Evolutionary conservation across 2,329 filamentous ascomycete genomes (phyloP).

Genomic region (Colletotrichum tropicicola): DNA sequence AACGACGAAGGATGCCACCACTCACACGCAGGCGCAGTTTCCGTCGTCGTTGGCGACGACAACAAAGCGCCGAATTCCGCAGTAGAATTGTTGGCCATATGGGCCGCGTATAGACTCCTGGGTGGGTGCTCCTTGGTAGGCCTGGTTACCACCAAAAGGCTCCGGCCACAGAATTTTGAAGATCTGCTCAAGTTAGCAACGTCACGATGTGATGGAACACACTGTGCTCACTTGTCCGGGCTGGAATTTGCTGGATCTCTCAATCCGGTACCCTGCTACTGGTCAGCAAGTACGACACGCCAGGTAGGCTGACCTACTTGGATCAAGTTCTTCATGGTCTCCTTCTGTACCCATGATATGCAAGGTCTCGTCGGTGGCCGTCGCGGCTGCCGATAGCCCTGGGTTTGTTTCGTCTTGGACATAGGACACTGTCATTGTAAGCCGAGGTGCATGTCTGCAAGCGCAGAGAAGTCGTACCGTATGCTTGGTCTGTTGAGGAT

Average conservation of each 20-base stretch:
- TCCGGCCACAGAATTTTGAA: conserved; percentile 67
- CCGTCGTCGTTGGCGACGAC: conserved; percentile 61
- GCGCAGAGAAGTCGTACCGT: conserved; percentile 2
- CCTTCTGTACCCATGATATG: conserved; percentile 19
- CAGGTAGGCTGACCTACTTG: conserved; percentile 40
- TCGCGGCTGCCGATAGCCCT: conserved; percentile 33
- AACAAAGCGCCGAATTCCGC: conserved; percentile 63
- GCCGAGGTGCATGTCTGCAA: not conserved
- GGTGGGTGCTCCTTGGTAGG: conserved; percentile 38
- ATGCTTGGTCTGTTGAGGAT: conserved; percentile 20
- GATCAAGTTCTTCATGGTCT: conserved; percentile 39
- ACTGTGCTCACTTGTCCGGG: conserved; percentile 56
- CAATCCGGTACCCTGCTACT: conserved; percentile 48
- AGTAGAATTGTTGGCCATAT: conserved; percentile 51
- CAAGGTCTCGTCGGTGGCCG: not conserved
- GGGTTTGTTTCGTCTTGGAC: conserved; percentile 38
- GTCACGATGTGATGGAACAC: conserved; percentile 18
- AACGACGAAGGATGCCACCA: not conserved
- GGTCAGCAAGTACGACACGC: not conserved
- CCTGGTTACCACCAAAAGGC: conserved; percentile 49
- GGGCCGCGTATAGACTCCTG: conserved; percentile 43
- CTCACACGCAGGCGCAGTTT: conserved; percentile 66
- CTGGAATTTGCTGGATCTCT: conserved; percentile 48
- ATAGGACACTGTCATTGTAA: not conserved
- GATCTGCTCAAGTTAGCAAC: conserved; percentile 46